These are phyloP conservation scores for Aspergillus cejpii DNA, from an alignment of 2,329 filamentous ascomycete genomes.

Conservation along the genomic window DNA sequence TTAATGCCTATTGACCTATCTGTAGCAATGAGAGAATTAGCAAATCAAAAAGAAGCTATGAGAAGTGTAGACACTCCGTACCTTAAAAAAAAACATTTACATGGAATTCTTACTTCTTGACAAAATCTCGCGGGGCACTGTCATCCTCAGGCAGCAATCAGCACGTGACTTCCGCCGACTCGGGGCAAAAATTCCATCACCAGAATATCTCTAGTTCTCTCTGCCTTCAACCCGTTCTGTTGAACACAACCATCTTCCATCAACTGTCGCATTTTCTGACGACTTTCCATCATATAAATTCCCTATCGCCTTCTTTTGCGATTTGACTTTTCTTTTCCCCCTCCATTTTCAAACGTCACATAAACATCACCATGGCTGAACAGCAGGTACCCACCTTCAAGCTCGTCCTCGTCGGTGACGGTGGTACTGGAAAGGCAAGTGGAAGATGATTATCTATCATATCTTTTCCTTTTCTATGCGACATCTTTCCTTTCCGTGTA, in stretches of 20 bases:
- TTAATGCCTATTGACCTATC: background rate
- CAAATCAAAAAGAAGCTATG: too few species aligned
- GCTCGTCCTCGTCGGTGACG: constrained; percentile 98
- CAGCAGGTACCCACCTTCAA: constrained; percentile 77
- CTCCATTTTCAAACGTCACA: constrained; percentile 18
- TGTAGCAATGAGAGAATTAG: background rate
- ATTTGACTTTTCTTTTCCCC: constrained; percentile 10
- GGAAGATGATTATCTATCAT: constrained; percentile 4
- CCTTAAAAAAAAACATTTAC: too few species aligned
- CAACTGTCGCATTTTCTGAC: constrained; percentile 21
- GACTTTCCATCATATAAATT: constrained; percentile 13
- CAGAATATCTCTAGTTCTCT: constrained; percentile 25
- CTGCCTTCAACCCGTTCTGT: constrained; percentile 20
- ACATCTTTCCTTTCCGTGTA: background rate
- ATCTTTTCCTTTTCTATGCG: constrained; percentile 7
- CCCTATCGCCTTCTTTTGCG: constrained; percentile 11
- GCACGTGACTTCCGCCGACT: constrained; percentile 21
- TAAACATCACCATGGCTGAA: constrained; percentile 55
- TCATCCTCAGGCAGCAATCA: constrained; percentile 16
- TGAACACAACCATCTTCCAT: constrained; percentile 13
- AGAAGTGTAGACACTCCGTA: too few species aligned
- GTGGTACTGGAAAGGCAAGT: constrained; percentile 97
- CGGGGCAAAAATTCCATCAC: constrained; percentile 27
- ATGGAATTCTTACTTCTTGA: too few species aligned
- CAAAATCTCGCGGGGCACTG: constrained; percentile 16